Conservation (phyloP, 2,329 filamentous ascomycete species). For the Emergomyces orientalis region DNA sequence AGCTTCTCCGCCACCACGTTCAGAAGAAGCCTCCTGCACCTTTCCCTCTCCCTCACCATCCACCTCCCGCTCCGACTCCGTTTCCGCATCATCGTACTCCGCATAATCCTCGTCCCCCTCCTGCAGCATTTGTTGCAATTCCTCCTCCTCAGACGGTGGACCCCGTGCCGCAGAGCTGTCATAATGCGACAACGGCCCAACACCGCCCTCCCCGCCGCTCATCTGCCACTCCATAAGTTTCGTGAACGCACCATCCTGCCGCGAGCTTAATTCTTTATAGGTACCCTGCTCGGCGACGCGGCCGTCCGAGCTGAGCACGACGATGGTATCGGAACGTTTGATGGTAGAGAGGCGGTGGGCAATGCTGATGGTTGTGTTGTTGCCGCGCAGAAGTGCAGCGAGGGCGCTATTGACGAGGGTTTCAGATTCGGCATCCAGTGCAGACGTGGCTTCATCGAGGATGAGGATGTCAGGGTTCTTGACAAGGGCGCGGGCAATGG, state of each 20-base stretch:
- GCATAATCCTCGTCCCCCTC: conserved; percentile 27
- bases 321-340: conserved; percentile 88
- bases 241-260: conserved; percentile 74
- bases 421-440: conserved; percentile 91
- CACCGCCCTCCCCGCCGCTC: conserved; percentile 60
- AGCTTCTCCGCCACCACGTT: background rate
- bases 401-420: conserved; percentile 92
- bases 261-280: conserved; percentile 64
- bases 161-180: conserved; percentile 18
- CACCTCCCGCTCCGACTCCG: conserved; percentile 11
- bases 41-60: conserved; percentile 1
- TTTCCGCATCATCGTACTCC: conserved; percentile 25
- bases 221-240: conserved; percentile 99
- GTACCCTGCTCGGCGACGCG: conserved; percentile 84
- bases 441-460: conserved; percentile 91
- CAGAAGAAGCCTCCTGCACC: background rate
- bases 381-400: conserved; percentile 66
- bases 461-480: conserved; percentile 97
- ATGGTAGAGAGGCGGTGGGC: conserved; percentile 94
- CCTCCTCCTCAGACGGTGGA: conserved; percentile 41
- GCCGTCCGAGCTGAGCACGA: conserved; percentile 79
- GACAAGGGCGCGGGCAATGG: conserved; percentile 86
- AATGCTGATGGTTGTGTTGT: conserved; percentile 95
- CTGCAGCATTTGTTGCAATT: conserved; percentile 40
- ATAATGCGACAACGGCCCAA: conserved; percentile 2